These are phyloP conservation scores for Russula abietina DNA, from an alignment of 768 basidiomycete species.

Conservation along the genomic window DNA sequence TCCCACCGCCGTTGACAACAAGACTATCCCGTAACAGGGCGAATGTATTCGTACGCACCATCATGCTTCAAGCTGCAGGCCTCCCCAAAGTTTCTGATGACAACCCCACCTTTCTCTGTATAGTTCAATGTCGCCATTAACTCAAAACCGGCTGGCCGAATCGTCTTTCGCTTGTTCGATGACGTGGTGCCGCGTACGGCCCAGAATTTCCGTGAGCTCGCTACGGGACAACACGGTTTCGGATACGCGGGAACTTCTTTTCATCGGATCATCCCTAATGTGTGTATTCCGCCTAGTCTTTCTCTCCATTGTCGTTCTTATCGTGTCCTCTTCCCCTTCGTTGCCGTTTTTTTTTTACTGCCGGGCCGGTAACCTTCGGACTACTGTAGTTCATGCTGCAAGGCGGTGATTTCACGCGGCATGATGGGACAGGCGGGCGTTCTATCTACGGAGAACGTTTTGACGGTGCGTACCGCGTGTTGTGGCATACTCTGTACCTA, in stretches of 20 bases:
- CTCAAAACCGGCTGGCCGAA: constrained; percentile 53
- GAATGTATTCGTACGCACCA: constrained; percentile 29
- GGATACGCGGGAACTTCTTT: constrained; percentile 66
- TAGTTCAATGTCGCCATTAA: constrained; percentile 66
- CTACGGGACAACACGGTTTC: constrained; percentile 58
- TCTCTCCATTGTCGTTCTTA: not conserved
- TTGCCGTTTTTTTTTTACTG: not conserved
- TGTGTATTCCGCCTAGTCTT: constrained; percentile 19
- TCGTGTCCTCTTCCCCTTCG: not conserved
- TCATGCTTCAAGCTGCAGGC: not conserved
- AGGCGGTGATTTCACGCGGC: constrained; percentile 37
- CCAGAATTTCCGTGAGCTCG: constrained; percentile 75
- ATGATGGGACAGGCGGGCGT: constrained; percentile 35
- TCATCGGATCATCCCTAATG: constrained; percentile 50
- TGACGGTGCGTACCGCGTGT: constrained; percentile 26
- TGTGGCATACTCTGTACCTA: not conserved
- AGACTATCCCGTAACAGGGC: constrained; percentile 12
- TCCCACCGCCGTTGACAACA: not conserved
- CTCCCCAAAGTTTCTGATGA: not conserved
- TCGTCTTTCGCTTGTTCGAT: constrained; percentile 81
- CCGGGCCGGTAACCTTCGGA: not conserved
- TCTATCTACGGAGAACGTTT: constrained; percentile 37
- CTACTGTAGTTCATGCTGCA: constrained; percentile 35
- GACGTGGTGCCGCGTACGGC: constrained; percentile 76
- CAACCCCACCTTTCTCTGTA: not conserved